Evolutionary conservation across 2,329 filamentous ascomycete genomes (phyloP), one percentile per base, ranked within the genome.

Genomic region (Cyphellophora attinorum): DNA sequence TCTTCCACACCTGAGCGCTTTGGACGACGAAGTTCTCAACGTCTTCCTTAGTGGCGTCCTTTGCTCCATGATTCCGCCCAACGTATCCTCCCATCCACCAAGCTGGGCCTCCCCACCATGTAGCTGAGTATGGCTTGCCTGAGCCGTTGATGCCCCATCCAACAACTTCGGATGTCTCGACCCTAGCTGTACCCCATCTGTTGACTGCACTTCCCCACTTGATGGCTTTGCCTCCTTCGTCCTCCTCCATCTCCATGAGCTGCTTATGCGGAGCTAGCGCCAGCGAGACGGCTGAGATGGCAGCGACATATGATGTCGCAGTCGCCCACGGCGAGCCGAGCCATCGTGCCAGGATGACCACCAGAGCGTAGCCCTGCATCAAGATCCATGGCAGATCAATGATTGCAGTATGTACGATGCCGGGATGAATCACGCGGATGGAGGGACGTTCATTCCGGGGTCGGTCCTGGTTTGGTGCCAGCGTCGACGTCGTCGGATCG

Each of bases 271-370:
- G 63, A 13, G 79, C 71, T 10, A 96, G 71, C 0, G 81, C 75
- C 5, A 93, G 61, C 81, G 84, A 95, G 15, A 81, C 79, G 4
- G 84, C 73, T 0, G 85, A 76, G 31, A 71, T 72, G 5, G 88
- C 85, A 27, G 81, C 88, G 13, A 73, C 70, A 61, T 94, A 93
- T 1, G 79, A 69, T n/a, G 70, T 71, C 31, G 84, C 68, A 1
- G 74, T 69, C 56, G 96, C 89, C 91, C 91, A 98, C 8, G 83
- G 83, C 3, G 84, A 93, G 31, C 91, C 91, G 16, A 86, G 55
- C 64, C 73, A 77, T 44, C 89, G 82, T 11, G 76, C 76, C 11
- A 93, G 39, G 31, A 44, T 44, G 27, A 47, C 45, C 4, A 35
- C 39, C 2, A 49, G 39, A 2, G 38, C 28, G 15, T 49, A 47